phyloP scores from a whole-genome alignment of 345 rosid species.

The Abelmoschus esculentus region DNA sequence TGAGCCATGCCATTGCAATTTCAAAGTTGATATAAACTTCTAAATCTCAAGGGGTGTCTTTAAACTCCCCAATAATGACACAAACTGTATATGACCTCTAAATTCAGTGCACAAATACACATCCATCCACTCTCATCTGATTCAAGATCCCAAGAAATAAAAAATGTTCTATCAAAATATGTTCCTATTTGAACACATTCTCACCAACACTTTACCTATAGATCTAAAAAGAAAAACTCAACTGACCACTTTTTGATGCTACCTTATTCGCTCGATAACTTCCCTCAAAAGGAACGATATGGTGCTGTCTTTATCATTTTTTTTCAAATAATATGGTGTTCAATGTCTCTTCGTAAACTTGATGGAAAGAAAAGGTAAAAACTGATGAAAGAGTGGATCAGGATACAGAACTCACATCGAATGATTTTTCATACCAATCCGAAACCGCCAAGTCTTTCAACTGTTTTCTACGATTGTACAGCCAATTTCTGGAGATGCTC shows the following conservation, averaged over 20 bases:
- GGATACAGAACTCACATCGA: conserved; percentile 24
- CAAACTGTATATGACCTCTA: conserved; percentile 16
- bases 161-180: conserved; percentile 7
- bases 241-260: neutral
- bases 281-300: conserved; percentile 25
- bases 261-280: conserved; percentile 14
- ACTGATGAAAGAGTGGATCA: conserved; percentile 11
- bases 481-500: conserved; percentile 96
- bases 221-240: neutral
- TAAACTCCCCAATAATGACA: neutral
- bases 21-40: neutral
- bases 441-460: conserved; percentile 8
- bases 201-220: neutral
- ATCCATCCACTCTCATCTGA: conserved; percentile 17
- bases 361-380: conserved; percentile 19
- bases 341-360: conserved; percentile 7
- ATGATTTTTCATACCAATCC: conserved; percentile 10
- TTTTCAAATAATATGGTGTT: conserved; percentile 2
- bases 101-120: conserved; percentile 21
- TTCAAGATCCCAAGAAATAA: neutral
- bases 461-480: conserved; percentile 45
- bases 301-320: conserved; percentile 15
- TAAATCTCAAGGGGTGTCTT: conserved; percentile 11
- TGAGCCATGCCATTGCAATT: neutral
- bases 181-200: conserved; percentile 11